Evolutionary conservation across 495 filamentous ascomycete genomes (phyloP), one percentile per base, ranked within the genome.

Genomic region (Jackrogersella multiformis): DNA sequence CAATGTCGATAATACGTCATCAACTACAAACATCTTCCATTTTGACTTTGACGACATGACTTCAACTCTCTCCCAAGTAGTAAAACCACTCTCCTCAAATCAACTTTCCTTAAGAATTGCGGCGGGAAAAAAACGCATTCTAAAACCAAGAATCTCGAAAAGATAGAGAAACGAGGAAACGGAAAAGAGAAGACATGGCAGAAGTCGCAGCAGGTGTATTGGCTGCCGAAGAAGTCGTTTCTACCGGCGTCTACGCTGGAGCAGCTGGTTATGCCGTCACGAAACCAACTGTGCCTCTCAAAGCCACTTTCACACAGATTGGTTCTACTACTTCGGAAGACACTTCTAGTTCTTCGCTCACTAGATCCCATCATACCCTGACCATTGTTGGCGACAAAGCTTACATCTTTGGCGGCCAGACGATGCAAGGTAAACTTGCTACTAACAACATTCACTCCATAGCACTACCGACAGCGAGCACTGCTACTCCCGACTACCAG

Each of bases 361-460:
- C 72, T 32, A 76, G 84, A 44, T 79, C 78, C 4, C 63, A 78
- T 45, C 82, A 86, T 70, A 78, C 79, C 8, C 70, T 85, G 36
- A 82, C 79, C 20, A 72, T 84, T 16, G 68, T 84, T 49, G 66
- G 66, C 38, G 72, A 81, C 62, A 82, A 80, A 46, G 78, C 80
- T 4, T 82, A 84, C 72, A 78, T 87, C 52, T 85, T 85, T 61
- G 85, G 85, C 10, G 85, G 85, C 57, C 64, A 75, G 32, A 76
- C 74, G 4, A 70, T 62, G 26, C 63, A 67, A 0, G 75, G 75
- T 24, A 65, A 77, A 12, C 69, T 85, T 23, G 81, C 82, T 15
- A 70, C 75, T n/a, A 79, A 77, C 57, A 78, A 78, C 6, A 72
- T 85, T 1, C 81, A 86, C 62, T 74, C 73, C 42, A 61, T 86